These are phyloP conservation scores for Endotrypanum monterogeii DNA, from an alignment of 208 protist genomes.

Conservation along the genomic window DNA sequence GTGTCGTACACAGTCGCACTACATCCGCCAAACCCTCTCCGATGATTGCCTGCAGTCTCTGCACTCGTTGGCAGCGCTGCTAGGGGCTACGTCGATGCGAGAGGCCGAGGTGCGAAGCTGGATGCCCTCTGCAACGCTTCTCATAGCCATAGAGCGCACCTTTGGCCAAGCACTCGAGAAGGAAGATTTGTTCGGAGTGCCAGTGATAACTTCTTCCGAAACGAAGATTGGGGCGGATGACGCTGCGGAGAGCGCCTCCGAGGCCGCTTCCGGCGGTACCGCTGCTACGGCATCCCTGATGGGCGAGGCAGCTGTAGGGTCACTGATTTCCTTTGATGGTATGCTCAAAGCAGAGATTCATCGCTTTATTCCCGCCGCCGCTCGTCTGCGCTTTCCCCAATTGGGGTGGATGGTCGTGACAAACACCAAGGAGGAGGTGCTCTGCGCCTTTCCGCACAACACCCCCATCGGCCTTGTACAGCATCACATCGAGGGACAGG, in stretches of 20 bases:
- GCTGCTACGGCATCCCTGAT: slow-evolving; percentile 1
- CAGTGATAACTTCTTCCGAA: background rate
- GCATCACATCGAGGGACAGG: slow-evolving; percentile 84
- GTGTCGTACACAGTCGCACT: slow-evolving; percentile 52
- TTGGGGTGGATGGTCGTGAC: slow-evolving; percentile 64
- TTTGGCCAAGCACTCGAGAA: slow-evolving; percentile 83
- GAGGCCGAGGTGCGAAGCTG: slow-evolving; percentile 57
- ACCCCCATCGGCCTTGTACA: slow-evolving; percentile 65
- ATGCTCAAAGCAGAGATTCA: slow-evolving; percentile 24
- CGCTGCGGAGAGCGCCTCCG: background rate
- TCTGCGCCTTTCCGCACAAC: slow-evolving; percentile 69
- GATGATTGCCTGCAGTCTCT: slow-evolving; percentile 70
- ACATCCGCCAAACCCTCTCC: slow-evolving; percentile 73
- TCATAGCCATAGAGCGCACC: slow-evolving; percentile 83
- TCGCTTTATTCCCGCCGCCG: slow-evolving; percentile 44
- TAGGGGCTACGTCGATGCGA: slow-evolving; percentile 42
- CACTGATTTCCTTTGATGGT: slow-evolving; percentile 67
- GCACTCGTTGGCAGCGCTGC: slow-evolving; percentile 49
- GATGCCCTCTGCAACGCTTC: slow-evolving; percentile 71
- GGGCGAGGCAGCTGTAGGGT: background rate
- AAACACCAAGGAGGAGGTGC: slow-evolving; percentile 45
- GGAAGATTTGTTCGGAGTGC: slow-evolving; percentile 68
- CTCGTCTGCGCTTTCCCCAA: slow-evolving; percentile 55
- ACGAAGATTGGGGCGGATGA: background rate
- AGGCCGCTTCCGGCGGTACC: background rate